A percentile compares a stretch with the other conserved stretches of the same genome.
phyloP scores from a whole-genome alignment of 768 basidiomycete species.

The Lactifluus subvellereus region DNA sequence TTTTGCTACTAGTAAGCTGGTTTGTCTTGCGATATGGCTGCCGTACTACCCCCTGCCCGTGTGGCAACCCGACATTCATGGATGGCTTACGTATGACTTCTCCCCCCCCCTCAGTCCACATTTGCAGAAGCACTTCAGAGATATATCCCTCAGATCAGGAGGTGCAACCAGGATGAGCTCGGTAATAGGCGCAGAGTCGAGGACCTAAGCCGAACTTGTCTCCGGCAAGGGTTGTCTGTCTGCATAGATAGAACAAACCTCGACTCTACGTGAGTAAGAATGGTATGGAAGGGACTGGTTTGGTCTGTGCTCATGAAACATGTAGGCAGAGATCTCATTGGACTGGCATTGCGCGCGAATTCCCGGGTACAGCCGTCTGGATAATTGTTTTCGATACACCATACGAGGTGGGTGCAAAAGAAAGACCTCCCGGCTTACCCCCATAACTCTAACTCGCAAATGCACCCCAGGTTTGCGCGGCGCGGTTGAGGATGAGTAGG shows the following conservation, averaged over 20 bases:
- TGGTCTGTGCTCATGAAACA: background rate
- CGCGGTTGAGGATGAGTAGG: background rate
- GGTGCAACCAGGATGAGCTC: conserved; percentile 80
- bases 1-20: background rate
- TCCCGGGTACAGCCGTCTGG: conserved; percentile 59
- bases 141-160: conserved; percentile 53
- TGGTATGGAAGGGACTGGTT: background rate
- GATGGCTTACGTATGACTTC: conserved; percentile 29
- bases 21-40: background rate
- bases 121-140: conserved; percentile 67
- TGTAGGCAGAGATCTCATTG: conserved; percentile 65
- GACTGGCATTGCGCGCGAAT: conserved; percentile 65
- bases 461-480: background rate
- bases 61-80: background rate
- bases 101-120: conserved; percentile 39
- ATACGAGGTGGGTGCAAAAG: conserved; percentile 48
- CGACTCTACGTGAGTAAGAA: conserved; percentile 44
- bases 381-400: conserved; percentile 75
- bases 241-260: conserved; percentile 79
- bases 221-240: conserved; percentile 59
- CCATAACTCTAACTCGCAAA: background rate
- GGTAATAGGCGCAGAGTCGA: conserved; percentile 66
- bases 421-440: background rate
- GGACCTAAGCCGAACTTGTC: conserved; percentile 43
- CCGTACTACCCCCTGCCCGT: background rate